Percentiles rank a stretch among this genome's conserved stretches.
These are phyloP conservation scores for Pleurotus sapidus DNA, from an alignment of 768 basidiomycete species.

Conservation along the genomic window DNA sequence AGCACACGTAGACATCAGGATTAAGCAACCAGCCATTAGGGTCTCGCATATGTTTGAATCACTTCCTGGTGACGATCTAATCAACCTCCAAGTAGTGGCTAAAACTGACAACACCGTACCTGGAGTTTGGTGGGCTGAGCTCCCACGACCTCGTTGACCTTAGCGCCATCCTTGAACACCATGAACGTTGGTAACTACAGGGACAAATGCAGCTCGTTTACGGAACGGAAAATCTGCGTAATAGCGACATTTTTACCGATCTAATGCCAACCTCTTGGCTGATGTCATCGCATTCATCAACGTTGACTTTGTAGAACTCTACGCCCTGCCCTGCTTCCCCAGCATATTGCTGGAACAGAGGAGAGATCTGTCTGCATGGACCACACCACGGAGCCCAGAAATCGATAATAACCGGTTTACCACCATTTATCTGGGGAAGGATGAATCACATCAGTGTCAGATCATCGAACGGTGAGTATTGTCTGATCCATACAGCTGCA, in stretches of 20 bases:
- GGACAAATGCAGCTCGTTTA: background rate
- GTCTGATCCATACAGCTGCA: background rate
- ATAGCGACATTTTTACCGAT: constrained; percentile 43
- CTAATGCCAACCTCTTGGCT: constrained; percentile 57
- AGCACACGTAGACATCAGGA: too few relatives aligned
- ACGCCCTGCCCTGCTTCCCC: constrained; percentile 22
- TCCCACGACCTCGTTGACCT: constrained; percentile 40
- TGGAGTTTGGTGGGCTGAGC: constrained; percentile 39
- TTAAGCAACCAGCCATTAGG: too few relatives aligned
- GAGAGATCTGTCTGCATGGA: constrained; percentile 67
- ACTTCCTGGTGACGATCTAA: too few relatives aligned
- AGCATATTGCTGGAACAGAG: constrained; percentile 53
- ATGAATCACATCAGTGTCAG: too few relatives aligned
- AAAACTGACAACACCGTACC: constrained; percentile 24
- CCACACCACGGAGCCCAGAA: constrained; percentile 82
- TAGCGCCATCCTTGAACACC: constrained; percentile 33
- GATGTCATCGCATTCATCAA: constrained; percentile 34
- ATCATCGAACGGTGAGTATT: background rate
- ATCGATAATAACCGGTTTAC: constrained; percentile 53
- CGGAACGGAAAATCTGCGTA: background rate
- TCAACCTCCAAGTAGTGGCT: background rate
- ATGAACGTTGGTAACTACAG: constrained; percentile 33
- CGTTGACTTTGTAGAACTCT: constrained; percentile 74
- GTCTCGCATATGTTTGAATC: too few relatives aligned
- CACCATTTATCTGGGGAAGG: constrained; percentile 37